Percentiles rank a stretch among this genome's conserved stretches.
phyloP scores from a whole-genome alignment of 208 protist species.

The Wallacemonas sp. region DNA sequence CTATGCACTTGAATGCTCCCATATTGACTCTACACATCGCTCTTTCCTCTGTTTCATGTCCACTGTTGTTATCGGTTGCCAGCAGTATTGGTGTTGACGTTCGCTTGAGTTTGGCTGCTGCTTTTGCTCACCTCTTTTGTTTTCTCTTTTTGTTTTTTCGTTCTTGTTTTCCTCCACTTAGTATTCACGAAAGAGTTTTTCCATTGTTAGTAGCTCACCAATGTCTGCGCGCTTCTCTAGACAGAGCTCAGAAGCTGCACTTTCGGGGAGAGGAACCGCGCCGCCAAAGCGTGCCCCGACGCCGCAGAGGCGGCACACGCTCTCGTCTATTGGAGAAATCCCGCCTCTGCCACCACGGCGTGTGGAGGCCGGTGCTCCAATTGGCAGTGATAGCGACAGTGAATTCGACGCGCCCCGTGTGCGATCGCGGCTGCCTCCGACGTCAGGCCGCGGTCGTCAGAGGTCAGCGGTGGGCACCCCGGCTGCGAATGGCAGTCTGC shows the following conservation, averaged over 20 bases:
- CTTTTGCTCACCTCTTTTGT: not conserved
- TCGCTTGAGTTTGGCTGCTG: not conserved
- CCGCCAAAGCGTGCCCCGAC: constrained; percentile 9
- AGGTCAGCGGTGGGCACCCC: not conserved
- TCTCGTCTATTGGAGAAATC: constrained; percentile 5
- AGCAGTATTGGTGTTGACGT: not conserved
- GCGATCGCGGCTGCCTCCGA: not conserved
- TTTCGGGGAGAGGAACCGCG: not conserved
- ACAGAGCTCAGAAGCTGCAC: not conserved
- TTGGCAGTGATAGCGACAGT: constrained; percentile 5
- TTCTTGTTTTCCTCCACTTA: constrained; percentile 10
- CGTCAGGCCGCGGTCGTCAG: not conserved
- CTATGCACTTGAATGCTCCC: not conserved
- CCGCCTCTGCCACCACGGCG: constrained; percentile 4
- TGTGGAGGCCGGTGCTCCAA: not conserved
- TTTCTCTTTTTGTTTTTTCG: constrained; percentile 8
- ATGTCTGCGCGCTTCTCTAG: constrained; percentile 9
- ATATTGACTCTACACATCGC: not conserved
- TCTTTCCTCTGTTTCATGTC: constrained; percentile 9
- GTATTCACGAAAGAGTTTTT: not conserved
- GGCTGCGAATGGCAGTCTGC: not conserved
- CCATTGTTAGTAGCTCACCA: not conserved
- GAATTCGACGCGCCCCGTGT: not conserved
- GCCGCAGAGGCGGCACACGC: constrained; percentile 6
- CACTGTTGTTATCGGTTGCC: not conserved